These are phyloP conservation scores for Verticillium klebahnii DNA, from an alignment of 2,329 filamentous ascomycete species.

Conservation along the genomic window DNA sequence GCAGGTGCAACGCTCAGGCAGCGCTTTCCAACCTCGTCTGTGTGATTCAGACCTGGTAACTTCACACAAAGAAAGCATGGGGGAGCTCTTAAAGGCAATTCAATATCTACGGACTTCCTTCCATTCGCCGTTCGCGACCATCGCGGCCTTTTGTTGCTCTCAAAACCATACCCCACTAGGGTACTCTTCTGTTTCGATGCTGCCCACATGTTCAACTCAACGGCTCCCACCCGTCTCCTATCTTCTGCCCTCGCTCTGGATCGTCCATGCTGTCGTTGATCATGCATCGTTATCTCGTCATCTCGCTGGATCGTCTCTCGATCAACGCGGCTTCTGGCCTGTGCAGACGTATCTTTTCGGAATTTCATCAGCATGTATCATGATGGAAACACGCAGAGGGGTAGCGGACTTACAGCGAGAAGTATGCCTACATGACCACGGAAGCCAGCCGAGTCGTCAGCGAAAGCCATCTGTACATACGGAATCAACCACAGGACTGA, in stretches of 20 bases:
- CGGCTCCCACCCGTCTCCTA: too few relatives aligned
- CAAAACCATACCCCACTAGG: too few relatives aligned
- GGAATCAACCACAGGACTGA: background rate
- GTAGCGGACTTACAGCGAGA: constrained; percentile 48
- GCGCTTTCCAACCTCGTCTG: too few relatives aligned
- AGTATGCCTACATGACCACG: constrained; percentile 45
- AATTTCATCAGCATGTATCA: constrained; percentile 6
- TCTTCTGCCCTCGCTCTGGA: too few relatives aligned
- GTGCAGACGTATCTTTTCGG: constrained; percentile 30
- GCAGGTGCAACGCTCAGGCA: background rate
- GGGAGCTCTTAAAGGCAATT: too few relatives aligned
- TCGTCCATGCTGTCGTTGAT: too few relatives aligned
- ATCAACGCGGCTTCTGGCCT: constrained; percentile 2
- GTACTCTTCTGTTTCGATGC: too few relatives aligned
- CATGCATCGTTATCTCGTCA: background rate
- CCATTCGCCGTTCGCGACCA: background rate
- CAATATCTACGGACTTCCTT: background rate
- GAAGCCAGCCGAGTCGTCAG: background rate
- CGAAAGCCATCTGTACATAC: background rate
- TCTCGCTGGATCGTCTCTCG: background rate
- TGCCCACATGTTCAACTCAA: too few relatives aligned
- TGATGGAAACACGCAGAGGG: background rate
- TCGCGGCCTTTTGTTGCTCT: background rate
- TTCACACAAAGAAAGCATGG: too few relatives aligned
- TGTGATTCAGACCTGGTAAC: too few relatives aligned